Base-by-base conservation (phyloP, 805 yeast species). In the Saccharomycopsis selenospora region DNA sequence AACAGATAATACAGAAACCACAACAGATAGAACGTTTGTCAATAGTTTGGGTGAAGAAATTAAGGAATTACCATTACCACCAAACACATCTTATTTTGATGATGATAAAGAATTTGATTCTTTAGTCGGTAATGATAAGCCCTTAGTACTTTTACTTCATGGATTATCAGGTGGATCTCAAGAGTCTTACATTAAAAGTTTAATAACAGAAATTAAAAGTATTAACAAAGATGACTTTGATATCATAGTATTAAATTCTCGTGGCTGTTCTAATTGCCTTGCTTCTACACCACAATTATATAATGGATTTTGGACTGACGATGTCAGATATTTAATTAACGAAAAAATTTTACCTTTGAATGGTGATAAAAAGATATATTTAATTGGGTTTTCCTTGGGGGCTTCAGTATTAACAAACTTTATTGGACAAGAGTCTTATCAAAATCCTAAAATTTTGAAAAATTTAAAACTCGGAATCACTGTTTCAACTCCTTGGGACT, bases 161-260 rank as follows among this genome's bases (percentile, higher is more conserved):
- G 95, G 95, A 0, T 72, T 86, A 33, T 81, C 85, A 1, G 95
- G 95, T 4, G 93, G 95, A 0, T 80, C 90, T n/a, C 85, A 82
- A 53, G 95, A 86, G 60, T 71, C 84, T 4, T 79, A 86, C 59
- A 78, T 86, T 38, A 71, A 93, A 22, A 73, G 85, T 48, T 60
- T 81, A 30, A 73, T 78, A 14, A 65, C 69, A 40, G 60, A 64
- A 20, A 59, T 77, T 14, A 62, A 72, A 3, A 52, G 57, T 3
- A 33, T 49, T 2, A 59, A 57, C 43, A 56, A 23, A 17, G 41
- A 22, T 13, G 50, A 2, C 58, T 82, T 84, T 69, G 90, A 82
- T 53, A 71, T 77, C 5, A 78, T 77, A 40, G 93, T 86, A 17
- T 66, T 84, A 52, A 85, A 85, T 59, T 68, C 81, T 3, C 69